These are phyloP conservation scores for Flammula alnicola DNA, from an alignment of 1,284 basidiomycete genomes.

Conservation along the genomic window DNA sequence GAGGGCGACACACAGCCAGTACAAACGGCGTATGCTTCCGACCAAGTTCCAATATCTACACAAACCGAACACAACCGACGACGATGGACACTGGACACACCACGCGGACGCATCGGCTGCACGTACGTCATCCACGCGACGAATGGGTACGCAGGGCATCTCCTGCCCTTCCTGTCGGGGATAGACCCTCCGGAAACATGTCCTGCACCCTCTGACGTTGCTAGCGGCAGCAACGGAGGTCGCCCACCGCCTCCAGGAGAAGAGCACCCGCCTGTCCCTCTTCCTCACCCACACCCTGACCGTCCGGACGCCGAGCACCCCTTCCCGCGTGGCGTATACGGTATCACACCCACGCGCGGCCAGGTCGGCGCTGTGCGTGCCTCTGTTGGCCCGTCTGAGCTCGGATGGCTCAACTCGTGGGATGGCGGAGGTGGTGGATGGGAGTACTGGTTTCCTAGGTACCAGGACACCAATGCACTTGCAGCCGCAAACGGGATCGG, in stretches of 20 bases:
- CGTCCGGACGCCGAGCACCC: no score
- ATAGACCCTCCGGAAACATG: slow-evolving; percentile 29
- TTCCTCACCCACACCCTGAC: not conserved
- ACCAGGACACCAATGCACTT: slow-evolving; percentile 42
- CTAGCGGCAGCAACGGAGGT: not conserved
- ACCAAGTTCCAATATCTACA: slow-evolving; percentile 43
- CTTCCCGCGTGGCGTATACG: slow-evolving; percentile 14
- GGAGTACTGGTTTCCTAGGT: slow-evolving; percentile 84
- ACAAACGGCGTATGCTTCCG: slow-evolving; percentile 29
- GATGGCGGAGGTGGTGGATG: slow-evolving; percentile 51
- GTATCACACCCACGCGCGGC: slow-evolving; percentile 75
- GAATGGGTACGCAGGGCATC: slow-evolving; percentile 76
- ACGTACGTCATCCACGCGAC: slow-evolving; percentile 78
- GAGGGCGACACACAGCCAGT: no score
- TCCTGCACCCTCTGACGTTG: not conserved
- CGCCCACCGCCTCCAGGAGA: not conserved
- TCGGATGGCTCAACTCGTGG: slow-evolving; percentile 47
- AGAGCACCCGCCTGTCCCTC: slow-evolving; percentile 2
- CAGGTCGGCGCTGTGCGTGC: slow-evolving; percentile 73
- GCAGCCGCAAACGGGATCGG: no score
- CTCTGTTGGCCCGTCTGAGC: slow-evolving; percentile 37
- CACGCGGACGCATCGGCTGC: slow-evolving; percentile 61
- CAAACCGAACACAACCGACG: slow-evolving; percentile 19
- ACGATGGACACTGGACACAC: slow-evolving; percentile 59
- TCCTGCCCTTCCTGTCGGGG: slow-evolving; percentile 59